Percentiles rank a stretch among this genome's conserved stretches.
These are phyloP conservation scores for Grosmannia huntii DNA, from an alignment of 2,329 filamentous ascomycete genomes.

Conservation along the genomic window DNA sequence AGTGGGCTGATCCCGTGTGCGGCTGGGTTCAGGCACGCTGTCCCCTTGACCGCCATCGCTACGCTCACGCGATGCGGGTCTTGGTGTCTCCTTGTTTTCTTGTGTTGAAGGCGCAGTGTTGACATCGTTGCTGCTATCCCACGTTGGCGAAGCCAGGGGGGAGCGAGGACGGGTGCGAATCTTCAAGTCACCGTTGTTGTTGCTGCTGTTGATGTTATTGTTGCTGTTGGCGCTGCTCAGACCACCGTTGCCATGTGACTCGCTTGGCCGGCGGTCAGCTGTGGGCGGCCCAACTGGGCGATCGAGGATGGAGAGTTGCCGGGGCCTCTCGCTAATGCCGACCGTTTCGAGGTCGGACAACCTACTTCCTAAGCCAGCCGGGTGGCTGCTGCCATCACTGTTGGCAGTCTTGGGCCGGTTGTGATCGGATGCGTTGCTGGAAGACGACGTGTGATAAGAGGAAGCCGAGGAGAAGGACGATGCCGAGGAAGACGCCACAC, in stretches of 20 bases:
- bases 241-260: not conserved
- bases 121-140: not conserved
- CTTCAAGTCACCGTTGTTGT: not conserved
- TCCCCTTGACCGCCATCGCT: not conserved
- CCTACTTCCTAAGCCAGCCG: not conserved
- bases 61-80: not conserved
- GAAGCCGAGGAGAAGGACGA: conserved; percentile 1
- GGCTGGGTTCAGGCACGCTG: not conserved
- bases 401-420: not conserved
- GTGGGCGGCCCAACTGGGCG: not conserved
- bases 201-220: not conserved
- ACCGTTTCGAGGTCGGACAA: not conserved
- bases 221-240: not conserved
- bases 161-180: not conserved
- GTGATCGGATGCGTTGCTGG: not conserved
- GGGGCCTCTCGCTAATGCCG: not conserved
- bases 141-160: not conserved
- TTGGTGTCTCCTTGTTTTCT: not conserved
- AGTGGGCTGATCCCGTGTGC: not conserved
- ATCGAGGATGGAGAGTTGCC: not conserved
- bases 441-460: not conserved
- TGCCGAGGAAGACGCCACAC: not conserved
- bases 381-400: not conserved
- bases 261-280: not conserved
- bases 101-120: not conserved